A percentile compares a stretch with the other conserved stretches of the same genome.
Conservation (phyloP, 768 basidiomycete genomes). For the Strobilomyces echinocephalus region DNA sequence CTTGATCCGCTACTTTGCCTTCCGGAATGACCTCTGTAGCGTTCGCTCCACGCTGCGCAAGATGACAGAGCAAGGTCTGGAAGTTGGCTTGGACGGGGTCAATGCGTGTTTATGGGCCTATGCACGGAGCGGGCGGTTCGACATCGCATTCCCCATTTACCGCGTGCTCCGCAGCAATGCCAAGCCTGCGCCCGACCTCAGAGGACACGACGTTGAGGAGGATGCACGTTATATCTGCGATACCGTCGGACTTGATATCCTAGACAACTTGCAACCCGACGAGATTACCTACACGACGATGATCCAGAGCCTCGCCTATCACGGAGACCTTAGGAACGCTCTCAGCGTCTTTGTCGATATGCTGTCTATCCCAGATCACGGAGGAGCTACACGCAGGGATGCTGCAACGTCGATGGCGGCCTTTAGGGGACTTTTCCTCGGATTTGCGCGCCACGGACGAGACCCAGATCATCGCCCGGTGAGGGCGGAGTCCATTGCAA, state of each 20-base stretch:
- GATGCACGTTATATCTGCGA: conserved; percentile 37
- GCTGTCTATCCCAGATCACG: conserved; percentile 43
- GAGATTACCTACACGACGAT: conserved; percentile 61
- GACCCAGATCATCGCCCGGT: conserved; percentile 12
- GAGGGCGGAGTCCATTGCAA: background rate
- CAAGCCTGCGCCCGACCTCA: conserved; percentile 32
- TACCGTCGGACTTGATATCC: conserved; percentile 43
- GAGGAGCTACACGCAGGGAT: conserved; percentile 29
- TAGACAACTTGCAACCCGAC: conserved; percentile 48
- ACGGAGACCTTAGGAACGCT: conserved; percentile 56
- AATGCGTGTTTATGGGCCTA: conserved; percentile 74
- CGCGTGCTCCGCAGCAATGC: conserved; percentile 55
- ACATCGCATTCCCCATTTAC: conserved; percentile 60
- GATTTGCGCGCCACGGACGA: conserved; percentile 59
- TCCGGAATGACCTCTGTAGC: conserved; percentile 42
- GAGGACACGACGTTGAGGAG: conserved; percentile 34
- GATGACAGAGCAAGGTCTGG: conserved; percentile 47
- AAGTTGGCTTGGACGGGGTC: conserved; percentile 59
- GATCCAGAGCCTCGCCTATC: conserved; percentile 67
- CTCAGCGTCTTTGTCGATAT: conserved; percentile 65
- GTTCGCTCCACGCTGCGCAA: conserved; percentile 52
- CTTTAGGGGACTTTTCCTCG: conserved; percentile 72
- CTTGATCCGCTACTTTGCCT: conserved; percentile 52
- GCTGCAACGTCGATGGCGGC: conserved; percentile 42
- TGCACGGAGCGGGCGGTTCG: conserved; percentile 45